Conservation (phyloP, 176 grass and related monocot genomes). For the Paspalum vaginatum region DNA sequence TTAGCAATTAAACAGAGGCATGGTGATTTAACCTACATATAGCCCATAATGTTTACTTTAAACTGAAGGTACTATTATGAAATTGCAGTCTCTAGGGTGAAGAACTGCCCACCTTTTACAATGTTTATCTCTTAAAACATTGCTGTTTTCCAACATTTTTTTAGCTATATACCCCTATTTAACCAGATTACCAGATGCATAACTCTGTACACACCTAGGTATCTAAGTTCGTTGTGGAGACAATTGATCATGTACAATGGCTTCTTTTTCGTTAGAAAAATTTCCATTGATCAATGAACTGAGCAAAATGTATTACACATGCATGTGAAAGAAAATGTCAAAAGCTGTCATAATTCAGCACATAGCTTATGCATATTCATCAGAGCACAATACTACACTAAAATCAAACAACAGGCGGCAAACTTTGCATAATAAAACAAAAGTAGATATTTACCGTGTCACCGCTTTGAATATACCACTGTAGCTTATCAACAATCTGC, state of each 20-base stretch:
- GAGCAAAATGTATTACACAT: neutral
- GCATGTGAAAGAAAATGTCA: neutral
- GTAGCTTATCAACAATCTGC: constrained; percentile 91
- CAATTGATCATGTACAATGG: constrained; percentile 18
- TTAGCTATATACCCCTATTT: neutral
- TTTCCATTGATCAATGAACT: constrained; percentile 10
- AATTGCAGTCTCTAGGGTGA: too few relatives aligned
- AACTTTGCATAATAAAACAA: constrained; percentile 15
- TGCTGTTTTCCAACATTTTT: neutral
- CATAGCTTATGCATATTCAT: constrained; percentile 19
- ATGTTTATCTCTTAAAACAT: neutral
- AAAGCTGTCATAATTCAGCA: neutral
- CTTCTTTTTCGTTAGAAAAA: constrained; percentile 14
- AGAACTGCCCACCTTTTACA: neutral
- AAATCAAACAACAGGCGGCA: constrained; percentile 1
- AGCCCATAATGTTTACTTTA: neutral
- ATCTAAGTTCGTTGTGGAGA: constrained; percentile 5
- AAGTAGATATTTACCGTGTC: constrained; percentile 70
- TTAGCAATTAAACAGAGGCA: neutral
- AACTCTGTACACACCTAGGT: neutral
- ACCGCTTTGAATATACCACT: constrained; percentile 84
- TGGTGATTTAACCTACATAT: neutral
- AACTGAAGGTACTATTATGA: neutral
- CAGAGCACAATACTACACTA: neutral
- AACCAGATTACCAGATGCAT: neutral